Evolutionary conservation across 345 rosid genomes (phyloP), one percentile per base, ranked within the genome.

Genomic region (Microcos paniculata): DNA sequence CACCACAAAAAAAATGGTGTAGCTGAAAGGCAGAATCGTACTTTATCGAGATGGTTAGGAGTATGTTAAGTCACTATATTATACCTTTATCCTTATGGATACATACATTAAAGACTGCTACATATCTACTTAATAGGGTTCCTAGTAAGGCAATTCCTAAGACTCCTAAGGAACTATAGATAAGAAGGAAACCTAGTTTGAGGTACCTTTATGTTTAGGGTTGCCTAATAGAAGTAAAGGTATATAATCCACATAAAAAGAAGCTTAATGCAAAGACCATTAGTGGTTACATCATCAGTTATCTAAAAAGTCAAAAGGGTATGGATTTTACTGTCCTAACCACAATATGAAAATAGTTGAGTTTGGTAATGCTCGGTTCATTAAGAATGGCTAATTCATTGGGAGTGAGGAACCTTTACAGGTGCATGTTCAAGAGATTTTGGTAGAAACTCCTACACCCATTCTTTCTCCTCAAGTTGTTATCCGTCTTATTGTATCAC

Each of bases 1-100:
- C 63, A 35, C 65, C 56, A 1, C 48, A 71, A 62, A 7, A 77
- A n/a, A 63, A 77, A 71, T 70, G 62, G 52, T 70, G 38, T 61
- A 1, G 0, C 31, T 0, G 43, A 59, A 70, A 57, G 4, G n/a
- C n/a, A n/a, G n/a, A n/a, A n/a, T n/a, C 15, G 4, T 10, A 61
- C 13, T 2, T 49, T 3, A 38, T 7, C 3, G 42, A n/a, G n/a
- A n/a, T n/a, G n/a, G n/a, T n/a, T n/a, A n/a, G n/a, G 42, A 38
- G 42, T 38, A 38, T 38, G 42, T 3, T 38, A 38, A 38, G 42
- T 7, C 3, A 38, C 42, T 38, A 38, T 7, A 3, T 7, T 3
- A 3, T 38, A 38, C 42, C 3, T 38, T 3, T 3, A 38, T 38
- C 42, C 42, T 38, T 38, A 7, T 38, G 42, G 42, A 38, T 38